These are phyloP conservation scores for Cyclotella choctawhatcheeana DNA, from an alignment of 108 stramenopile genomes.

Conservation along the genomic window DNA sequence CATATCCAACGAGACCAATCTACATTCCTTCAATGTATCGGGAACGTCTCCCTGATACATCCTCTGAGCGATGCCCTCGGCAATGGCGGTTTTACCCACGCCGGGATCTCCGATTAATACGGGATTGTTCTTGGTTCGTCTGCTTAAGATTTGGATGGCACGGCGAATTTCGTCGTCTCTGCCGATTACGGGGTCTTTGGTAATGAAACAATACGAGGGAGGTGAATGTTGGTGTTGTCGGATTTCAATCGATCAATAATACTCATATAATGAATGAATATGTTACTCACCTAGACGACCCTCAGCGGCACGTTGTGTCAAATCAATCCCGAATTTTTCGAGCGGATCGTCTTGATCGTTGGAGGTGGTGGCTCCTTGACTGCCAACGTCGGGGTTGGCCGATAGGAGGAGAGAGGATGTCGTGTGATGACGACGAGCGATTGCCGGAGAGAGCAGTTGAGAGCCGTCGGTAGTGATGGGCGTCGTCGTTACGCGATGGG, in stretches of 20 bases:
- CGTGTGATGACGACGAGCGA: too few species aligned
- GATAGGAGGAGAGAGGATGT: background rate
- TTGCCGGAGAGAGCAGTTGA: too few species aligned
- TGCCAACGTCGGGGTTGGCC: conserved; percentile 10
- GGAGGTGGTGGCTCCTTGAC: background rate
- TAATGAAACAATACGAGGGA: too few species aligned
- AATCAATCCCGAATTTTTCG: conserved; percentile 94
- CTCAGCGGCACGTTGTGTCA: conserved; percentile 84
- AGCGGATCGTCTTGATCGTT: conserved; percentile 82
- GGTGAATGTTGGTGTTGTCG: too few species aligned
- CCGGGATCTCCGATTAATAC: conserved; percentile 99
- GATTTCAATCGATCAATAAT: too few species aligned
- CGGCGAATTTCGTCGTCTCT: conserved; percentile 97
- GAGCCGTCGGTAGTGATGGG: too few species aligned
- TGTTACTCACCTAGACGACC: conserved; percentile 84
- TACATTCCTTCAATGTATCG: conserved; percentile 56
- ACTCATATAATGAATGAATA: too few species aligned
- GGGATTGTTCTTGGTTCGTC: conserved; percentile 99
- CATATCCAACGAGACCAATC: conserved; percentile 94
- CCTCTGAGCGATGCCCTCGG: conserved; percentile 93
- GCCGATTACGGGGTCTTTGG: conserved; percentile 93
- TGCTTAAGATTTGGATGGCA: conserved; percentile 95
- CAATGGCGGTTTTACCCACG: conserved; percentile 97
- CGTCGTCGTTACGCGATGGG: background rate
- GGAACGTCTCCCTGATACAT: conserved; percentile 61